Conservation (phyloP, 2,329 filamentous ascomycete species). For the Fusarium mangiferae region DNA sequence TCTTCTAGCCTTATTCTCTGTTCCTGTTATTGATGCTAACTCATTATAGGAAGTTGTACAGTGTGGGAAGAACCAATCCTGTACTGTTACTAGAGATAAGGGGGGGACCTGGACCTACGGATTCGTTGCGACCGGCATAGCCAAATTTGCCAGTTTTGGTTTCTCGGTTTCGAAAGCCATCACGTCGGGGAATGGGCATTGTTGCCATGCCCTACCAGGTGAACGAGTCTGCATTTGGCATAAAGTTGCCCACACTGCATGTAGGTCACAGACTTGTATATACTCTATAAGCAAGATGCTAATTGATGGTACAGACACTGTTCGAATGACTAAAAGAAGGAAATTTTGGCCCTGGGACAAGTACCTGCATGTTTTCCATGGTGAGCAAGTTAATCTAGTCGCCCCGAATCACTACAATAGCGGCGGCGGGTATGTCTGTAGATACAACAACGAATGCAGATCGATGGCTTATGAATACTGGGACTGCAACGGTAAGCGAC, state of each 20-base stretch:
- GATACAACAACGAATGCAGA: fast-evolving
- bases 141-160: too few relatives aligned
- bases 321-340: too few relatives aligned
- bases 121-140: too few relatives aligned
- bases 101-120: too few relatives aligned
- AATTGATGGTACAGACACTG: fast-evolving
- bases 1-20: neutral
- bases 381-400: fast-evolving
- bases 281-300: neutral
- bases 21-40: neutral
- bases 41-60: fast-evolving
- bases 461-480: fast-evolving
- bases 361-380: too few relatives aligned
- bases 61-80: neutral
- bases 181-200: too few relatives aligned
- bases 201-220: too few relatives aligned
- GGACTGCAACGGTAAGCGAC: neutral
- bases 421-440: fast-evolving
- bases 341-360: too few relatives aligned
- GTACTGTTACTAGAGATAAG: too few relatives aligned
- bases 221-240: neutral
- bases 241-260: neutral
- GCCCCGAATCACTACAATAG: fast-evolving
- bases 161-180: too few relatives aligned
- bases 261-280: neutral